Evolutionary conservation across 495 filamentous ascomycete species (phyloP).

Genomic region (Lasiosphaeriaceae sp.): DNA sequence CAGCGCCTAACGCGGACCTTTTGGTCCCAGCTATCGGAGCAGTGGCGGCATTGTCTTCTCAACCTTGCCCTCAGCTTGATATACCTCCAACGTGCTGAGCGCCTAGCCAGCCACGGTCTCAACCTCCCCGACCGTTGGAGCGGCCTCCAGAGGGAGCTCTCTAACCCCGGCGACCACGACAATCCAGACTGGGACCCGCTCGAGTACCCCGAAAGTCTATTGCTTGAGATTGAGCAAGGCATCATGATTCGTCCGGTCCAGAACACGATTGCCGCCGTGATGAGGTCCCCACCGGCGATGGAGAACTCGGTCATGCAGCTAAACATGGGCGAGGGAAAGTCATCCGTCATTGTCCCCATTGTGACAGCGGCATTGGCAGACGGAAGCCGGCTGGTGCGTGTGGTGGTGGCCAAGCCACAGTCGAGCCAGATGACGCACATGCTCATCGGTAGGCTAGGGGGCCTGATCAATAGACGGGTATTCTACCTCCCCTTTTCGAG

Average conservation of each 20-base stretch:
- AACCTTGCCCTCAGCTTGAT: slow-evolving; percentile 35
- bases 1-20: slow-evolving; percentile 27
- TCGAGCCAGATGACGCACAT: slow-evolving; percentile 61
- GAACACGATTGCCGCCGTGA: slow-evolving; percentile 50
- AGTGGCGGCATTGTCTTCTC: slow-evolving; percentile 31
- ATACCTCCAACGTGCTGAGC: slow-evolving; percentile 35
- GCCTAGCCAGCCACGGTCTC: slow-evolving; percentile 20
- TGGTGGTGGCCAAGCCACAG: slow-evolving; percentile 61
- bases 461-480: slow-evolving; percentile 53
- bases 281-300: slow-evolving; percentile 46
- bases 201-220: slow-evolving; percentile 51
- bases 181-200: slow-evolving; percentile 47
- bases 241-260: slow-evolving; percentile 62
- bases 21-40: slow-evolving; percentile 16
- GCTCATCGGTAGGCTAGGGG: slow-evolving; percentile 56
- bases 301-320: slow-evolving; percentile 60
- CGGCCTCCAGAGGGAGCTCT: slow-evolving; percentile 47
- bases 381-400: slow-evolving; percentile 45
- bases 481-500: slow-evolving; percentile 64
- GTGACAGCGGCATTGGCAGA: slow-evolving; percentile 55
- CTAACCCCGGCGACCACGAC: slow-evolving; percentile 44
- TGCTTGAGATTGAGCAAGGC: slow-evolving; percentile 62
- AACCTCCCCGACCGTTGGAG: slow-evolving; percentile 14
- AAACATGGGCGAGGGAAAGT: slow-evolving; percentile 76
- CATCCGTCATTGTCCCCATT: slow-evolving; percentile 65